phyloP scores from a whole-genome alignment of 179 eudicot species.

The Carnegiea gigantea region DNA sequence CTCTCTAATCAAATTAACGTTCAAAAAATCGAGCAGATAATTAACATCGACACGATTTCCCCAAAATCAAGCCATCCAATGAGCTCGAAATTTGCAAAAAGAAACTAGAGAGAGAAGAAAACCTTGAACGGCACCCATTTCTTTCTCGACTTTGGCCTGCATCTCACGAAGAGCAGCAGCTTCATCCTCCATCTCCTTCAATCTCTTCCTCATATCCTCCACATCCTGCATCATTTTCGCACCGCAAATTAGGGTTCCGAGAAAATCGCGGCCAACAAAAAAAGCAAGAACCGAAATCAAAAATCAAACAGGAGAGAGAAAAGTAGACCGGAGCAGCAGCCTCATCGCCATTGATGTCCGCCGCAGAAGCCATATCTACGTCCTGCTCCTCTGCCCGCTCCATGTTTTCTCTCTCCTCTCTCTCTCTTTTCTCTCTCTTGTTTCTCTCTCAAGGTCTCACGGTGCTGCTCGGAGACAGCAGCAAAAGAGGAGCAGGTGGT shows the following conservation, averaged over 20 bases:
- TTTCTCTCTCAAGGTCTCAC: constrained; percentile 4
- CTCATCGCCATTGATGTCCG: constrained; percentile 20
- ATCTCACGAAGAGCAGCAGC: constrained; percentile 56
- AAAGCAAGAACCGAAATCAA: background rate
- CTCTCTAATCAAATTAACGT: background rate
- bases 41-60: background rate
- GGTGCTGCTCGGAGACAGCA: constrained; percentile 19
- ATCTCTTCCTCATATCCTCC: constrained; percentile 49
- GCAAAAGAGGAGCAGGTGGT: constrained; percentile 19
- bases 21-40: background rate
- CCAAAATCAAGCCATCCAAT: background rate
- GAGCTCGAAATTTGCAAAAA: background rate
- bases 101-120: background rate
- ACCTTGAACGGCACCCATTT: constrained; percentile 61
- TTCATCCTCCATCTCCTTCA: constrained; percentile 64
- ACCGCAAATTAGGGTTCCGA: constrained; percentile 26
- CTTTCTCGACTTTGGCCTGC: constrained; percentile 62
- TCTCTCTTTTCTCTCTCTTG: background rate
- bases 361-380: constrained; percentile 34
- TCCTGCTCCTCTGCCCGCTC: constrained; percentile 34
- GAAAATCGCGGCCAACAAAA: background rate
- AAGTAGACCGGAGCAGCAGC: constrained; percentile 30
- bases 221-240: constrained; percentile 33
- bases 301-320: constrained; percentile 5
- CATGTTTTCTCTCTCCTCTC: constrained; percentile 22